These are phyloP conservation scores for Pseudocercospora fijiensis DNA, from an alignment of 2,329 filamentous ascomycete species.

Conservation along the genomic window DNA sequence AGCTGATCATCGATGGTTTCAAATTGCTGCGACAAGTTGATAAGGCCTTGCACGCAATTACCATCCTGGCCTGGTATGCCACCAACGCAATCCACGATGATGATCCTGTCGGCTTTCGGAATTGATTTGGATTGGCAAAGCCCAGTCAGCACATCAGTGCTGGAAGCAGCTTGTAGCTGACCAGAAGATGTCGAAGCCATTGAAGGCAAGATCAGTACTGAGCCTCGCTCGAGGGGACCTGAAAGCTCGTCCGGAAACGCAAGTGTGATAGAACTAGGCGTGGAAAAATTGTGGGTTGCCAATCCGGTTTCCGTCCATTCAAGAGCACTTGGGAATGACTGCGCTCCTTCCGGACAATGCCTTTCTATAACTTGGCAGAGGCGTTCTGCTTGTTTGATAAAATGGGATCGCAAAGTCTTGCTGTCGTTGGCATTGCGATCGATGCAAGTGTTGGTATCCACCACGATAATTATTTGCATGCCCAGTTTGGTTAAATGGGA, in stretches of 20 bases:
- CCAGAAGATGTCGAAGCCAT: constrained; percentile 58
- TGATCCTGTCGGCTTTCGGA: constrained; percentile 77
- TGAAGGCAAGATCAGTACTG: constrained; percentile 68
- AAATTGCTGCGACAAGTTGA: constrained; percentile 93
- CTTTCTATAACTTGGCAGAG: constrained; percentile 70
- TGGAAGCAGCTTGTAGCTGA: constrained; percentile 52
- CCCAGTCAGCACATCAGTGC: constrained; percentile 66
- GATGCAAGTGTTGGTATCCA: constrained; percentile 62
- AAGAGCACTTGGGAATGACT: constrained; percentile 62
- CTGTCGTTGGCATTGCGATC: background rate
- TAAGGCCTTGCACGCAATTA: constrained; percentile 72
- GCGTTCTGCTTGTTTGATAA: constrained; percentile 64
- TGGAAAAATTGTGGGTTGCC: background rate
- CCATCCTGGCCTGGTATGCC: constrained; percentile 69
- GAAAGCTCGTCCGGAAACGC: constrained; percentile 55
- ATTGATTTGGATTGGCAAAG: constrained; percentile 72
- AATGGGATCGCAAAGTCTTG: constrained; percentile 17
- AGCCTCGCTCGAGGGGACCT: constrained; percentile 63
- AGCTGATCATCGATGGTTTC: constrained; percentile 61
- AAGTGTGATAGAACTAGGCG: constrained; percentile 38
- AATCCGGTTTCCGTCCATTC: constrained; percentile 26
- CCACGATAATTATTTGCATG: constrained; percentile 74
- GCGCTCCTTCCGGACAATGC: constrained; percentile 65
- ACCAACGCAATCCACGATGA: constrained; percentile 81
- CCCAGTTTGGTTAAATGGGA: constrained; percentile 79